Base-by-base conservation (phyloP, 73 alveolate genomes). In the Paramecium sonneborni region DNA sequence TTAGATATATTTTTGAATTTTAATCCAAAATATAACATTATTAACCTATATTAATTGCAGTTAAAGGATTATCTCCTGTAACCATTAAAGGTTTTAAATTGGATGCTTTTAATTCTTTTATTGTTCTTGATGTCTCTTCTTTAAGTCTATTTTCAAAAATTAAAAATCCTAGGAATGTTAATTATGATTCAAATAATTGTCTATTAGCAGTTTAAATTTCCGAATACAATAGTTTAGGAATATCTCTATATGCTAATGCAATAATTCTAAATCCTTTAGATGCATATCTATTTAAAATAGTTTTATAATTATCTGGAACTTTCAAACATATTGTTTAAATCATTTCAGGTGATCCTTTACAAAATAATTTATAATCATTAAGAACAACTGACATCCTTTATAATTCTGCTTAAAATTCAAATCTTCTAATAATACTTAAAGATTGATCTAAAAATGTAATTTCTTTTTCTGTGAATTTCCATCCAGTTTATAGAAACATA, bases 301-400 rank as follows among this genome's bases (percentile, higher is more conserved):
- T 41, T 24, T 92, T 98, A 72, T 92, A 95, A 85, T 95, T 94
- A 26, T 37, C 44, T 2, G 99, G 98, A 23, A 94, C 84, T 1
- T 92, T 76, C 12, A 55, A 79, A 37, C 98, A 95, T 39, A 96
- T 95, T 90, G 92, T 95, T 86, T 68, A 90, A 48, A 97, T 92
- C 93, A 92, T 96, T 85, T 97, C 99, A 5, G 99, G 99, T 3
- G 99, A 97, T 2, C 99, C 99, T 92, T 96, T 96, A 37, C 94
- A 69, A 58, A 57, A 95, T 14, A 95, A 72, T n/a, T 91, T 57
- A 35, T 92, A 86, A 35, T 95, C 82, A 67, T 85, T 85, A 18
- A 93, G 95, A 55, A 97, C 76, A 37, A 92, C 95, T 3, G 96
- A 91, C 99, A 97, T 97, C 67, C 98, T 90, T 92, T 97, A 95